Evolutionary conservation across 2,329 filamentous ascomycete species (phyloP).

Genomic region (Beauveria brongniartii): DNA sequence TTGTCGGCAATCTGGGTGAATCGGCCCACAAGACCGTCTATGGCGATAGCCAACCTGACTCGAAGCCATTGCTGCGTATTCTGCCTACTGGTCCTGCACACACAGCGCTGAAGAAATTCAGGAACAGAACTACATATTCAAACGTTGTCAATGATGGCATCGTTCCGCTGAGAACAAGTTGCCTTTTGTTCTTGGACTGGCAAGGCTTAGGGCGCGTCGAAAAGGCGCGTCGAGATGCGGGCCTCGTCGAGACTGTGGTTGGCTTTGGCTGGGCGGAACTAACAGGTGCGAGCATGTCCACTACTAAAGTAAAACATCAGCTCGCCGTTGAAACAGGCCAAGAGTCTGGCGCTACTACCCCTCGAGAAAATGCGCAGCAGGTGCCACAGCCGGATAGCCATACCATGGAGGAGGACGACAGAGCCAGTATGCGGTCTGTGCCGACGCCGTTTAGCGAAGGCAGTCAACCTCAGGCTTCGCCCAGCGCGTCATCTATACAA

Average conservation of each 20-base stretch:
- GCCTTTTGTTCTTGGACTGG: conserved; percentile 95
- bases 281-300: conserved; percentile 57
- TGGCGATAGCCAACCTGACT: conserved; percentile 60
- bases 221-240: conserved; percentile 86
- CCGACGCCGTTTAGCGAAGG: conserved; percentile 22
- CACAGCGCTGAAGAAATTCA: conserved; percentile 75
- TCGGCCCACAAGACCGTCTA: conserved; percentile 53
- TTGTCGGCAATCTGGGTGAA: conserved; percentile 74
- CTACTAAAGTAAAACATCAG: conserved; percentile 36
- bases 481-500: conserved; percentile 29
- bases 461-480: not conserved
- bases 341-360: conserved; percentile 28
- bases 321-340: conserved; percentile 25
- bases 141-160: conserved; percentile 98
- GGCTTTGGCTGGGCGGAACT: conserved; percentile 94
- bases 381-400: conserved; percentile 65
- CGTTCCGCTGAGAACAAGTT: conserved; percentile 89
- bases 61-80: conserved; percentile 83
- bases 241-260: conserved; percentile 84
- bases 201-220: conserved; percentile 87
- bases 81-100: conserved; percentile 88
- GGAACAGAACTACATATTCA: conserved; percentile 86
- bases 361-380: conserved; percentile 37
- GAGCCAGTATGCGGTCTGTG: conserved; percentile 44
- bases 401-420: conserved; percentile 60